Evolutionary conservation across 768 basidiomycete species (phyloP).

Genomic region (Mycena haematopus): DNA sequence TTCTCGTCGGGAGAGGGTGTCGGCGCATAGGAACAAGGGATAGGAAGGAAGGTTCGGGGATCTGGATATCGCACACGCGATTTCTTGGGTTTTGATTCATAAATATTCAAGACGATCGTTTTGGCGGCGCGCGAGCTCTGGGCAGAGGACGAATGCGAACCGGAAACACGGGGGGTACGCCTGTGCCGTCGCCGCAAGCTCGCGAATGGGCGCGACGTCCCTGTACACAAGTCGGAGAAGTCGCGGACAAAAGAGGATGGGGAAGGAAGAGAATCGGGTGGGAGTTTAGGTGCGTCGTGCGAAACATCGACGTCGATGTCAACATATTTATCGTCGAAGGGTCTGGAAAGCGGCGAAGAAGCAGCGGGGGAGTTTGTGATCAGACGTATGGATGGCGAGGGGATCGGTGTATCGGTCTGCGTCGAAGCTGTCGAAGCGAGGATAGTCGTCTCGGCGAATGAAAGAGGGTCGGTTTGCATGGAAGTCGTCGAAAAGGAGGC

Average conservation of each 20-base stretch:
- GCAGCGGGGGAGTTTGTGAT: too few relatives aligned
- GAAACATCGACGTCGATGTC: too few relatives aligned
- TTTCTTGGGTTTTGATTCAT: neutral
- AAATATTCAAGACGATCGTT: constrained; percentile 5
- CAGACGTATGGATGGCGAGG: too few relatives aligned
- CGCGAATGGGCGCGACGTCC: neutral
- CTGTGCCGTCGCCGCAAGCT: neutral
- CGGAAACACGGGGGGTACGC: neutral
- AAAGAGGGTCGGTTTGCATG: too few relatives aligned
- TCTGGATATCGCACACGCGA: neutral
- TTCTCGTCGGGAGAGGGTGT: neutral
- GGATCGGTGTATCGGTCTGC: too few relatives aligned
- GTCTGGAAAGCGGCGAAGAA: too few relatives aligned
- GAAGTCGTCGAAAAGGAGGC: too few relatives aligned
- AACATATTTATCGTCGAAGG: too few relatives aligned
- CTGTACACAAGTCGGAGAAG: neutral
- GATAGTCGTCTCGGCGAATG: too few relatives aligned
- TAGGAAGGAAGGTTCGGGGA: neutral
- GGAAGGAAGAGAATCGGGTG: neutral
- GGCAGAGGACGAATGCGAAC: neutral
- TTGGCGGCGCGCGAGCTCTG: neutral
- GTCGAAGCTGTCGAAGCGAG: too few relatives aligned
- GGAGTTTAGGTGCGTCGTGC: neutral
- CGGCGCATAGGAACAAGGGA: neutral
- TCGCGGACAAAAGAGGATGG: neutral